These are phyloP conservation scores for Candida loeiensis DNA, from an alignment of 805 yeast species.

Conservation along the genomic window DNA sequence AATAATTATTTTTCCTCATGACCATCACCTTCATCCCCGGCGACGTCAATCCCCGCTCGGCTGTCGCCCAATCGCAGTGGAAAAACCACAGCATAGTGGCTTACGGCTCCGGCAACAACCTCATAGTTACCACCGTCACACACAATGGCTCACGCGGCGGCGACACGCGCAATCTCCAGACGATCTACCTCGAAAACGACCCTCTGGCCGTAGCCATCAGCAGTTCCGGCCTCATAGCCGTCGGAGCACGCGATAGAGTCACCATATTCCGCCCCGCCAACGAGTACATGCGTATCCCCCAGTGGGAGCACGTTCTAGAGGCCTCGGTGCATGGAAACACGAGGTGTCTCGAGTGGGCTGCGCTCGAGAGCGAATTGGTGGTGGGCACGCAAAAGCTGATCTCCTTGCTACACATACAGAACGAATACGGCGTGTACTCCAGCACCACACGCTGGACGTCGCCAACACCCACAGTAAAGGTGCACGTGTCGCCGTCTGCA, in stretches of 20 bases:
- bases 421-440: slow-evolving; percentile 5
- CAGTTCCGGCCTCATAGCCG: slow-evolving; percentile 57
- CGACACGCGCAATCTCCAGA: slow-evolving; percentile 48
- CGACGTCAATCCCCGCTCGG: slow-evolving; percentile 53
- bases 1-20: slow-evolving; percentile 33
- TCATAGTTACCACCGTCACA: slow-evolving; percentile 44
- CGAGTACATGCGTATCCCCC: slow-evolving; percentile 40
- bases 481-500: slow-evolving; percentile 65
- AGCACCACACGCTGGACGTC: slow-evolving; percentile 40
- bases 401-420: slow-evolving; percentile 13
- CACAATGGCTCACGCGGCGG: background rate
- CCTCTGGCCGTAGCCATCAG: slow-evolving; percentile 66
- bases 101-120: slow-evolving; percentile 86
- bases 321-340: slow-evolving; percentile 18
- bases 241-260: slow-evolving; percentile 39
- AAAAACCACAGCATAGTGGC: slow-evolving; percentile 57
- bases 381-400: slow-evolving; percentile 41
- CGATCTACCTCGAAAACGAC: slow-evolving; percentile 66
- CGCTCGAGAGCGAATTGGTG: slow-evolving; percentile 49
- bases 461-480: slow-evolving; percentile 50
- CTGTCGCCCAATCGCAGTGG: slow-evolving; percentile 58
- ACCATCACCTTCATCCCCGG: slow-evolving; percentile 78
- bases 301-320: slow-evolving; percentile 41
- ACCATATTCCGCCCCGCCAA: slow-evolving; percentile 55
- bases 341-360: slow-evolving; percentile 54